Base-by-base conservation (phyloP, 805 yeast species). In the Clavispora carvajalis region DNA sequence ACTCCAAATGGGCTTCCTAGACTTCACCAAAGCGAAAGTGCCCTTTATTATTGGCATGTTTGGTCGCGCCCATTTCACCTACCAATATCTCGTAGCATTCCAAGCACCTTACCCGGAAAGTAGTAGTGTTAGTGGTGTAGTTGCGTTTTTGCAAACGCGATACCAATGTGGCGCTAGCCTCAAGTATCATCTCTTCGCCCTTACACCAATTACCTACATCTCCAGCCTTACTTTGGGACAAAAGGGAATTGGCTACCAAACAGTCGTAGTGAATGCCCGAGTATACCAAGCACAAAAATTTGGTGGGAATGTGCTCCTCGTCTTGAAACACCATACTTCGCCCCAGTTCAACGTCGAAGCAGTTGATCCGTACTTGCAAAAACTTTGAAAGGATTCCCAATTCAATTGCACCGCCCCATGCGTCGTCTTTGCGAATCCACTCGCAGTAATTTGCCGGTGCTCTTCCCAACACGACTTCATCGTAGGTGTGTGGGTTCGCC, bases 351-450 rank as follows among this genome's bases (percentile, higher is more conserved):
- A 85, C 77, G 52, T 85, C 93, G 22, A 82, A 55, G 9, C 87
- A 78, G 39, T 71, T 65, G 31, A 85, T 78, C 3, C 74, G 66
- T 5, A 81, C 59, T 5, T 66, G 63, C 30, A 81, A 66, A 45
- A 71, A 67, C 24, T 70, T 65, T 2, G 85, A 70, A 22, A 85
- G 55, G 6, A 85, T 80, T 7, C 79, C 77, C 34, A 84, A 60
- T 54, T 85, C 95, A 36, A 85, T 83, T 2, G 87, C 91, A 6
- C 95, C 95, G 22, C 95, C 95, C 95, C 93, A 85, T 13, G 83
- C 72, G 25, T 71, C 77, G 15, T 71, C 71, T 41, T 71, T 62
- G 34, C 55, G 48, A 17, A 85, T 85, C 91, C 93, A 85, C 6
- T 60, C 46, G 24, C 74, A 60, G 53, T 85, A 85, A 8, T 74